Base-by-base conservation (phyloP, 805 yeast species). In the Ogataea trehalophila region DNA sequence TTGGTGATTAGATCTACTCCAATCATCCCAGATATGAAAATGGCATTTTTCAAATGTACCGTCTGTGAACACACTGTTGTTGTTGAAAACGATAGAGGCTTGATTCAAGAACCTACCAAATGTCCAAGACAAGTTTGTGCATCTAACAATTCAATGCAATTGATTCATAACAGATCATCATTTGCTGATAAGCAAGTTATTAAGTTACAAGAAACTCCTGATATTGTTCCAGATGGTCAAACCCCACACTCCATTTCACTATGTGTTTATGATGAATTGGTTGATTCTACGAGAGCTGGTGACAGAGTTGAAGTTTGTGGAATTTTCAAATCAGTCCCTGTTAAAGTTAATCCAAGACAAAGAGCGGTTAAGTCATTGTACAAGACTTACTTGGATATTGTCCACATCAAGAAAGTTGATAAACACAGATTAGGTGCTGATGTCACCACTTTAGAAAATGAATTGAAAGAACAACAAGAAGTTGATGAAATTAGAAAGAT, bases 271-370 rank as follows among this genome's bases (percentile, higher is more conserved):
- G 99, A 94, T 67, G 98, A 94, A 65, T 74, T 94, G 51, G 99
- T 94, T 1, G 99, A 94, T 66, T 76, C 87, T 45, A 86, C 95
- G 60, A 79, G 96, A 58, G 97, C 99, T 8, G 99, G 99, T 74
- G 99, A 94, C 66, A 79, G 97, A 49, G 78, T 94, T 41, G 96
- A 92, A 66, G 95, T 91, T 17, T 90, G 97, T 48, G 99, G 99
- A 51, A 85, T 95, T 37, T 94, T 90, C 71, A 78, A 97, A 65
- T 87, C 96, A 0, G 79, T 88, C 15, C 97, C 99, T 1, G 95
- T 92, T 2, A 79, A 96, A 55, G 83, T 88, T 20, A 91, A 91
- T 57, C 76, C 96, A 1, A 77, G 86, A 53, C 95, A 87, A 68
- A 75, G 98, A 52, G 83, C 94, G 0, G 69, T 94, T 54, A 89